Conservation (phyloP, 2,329 filamentous ascomycete species). For the Diaporthe caulivora region DNA sequence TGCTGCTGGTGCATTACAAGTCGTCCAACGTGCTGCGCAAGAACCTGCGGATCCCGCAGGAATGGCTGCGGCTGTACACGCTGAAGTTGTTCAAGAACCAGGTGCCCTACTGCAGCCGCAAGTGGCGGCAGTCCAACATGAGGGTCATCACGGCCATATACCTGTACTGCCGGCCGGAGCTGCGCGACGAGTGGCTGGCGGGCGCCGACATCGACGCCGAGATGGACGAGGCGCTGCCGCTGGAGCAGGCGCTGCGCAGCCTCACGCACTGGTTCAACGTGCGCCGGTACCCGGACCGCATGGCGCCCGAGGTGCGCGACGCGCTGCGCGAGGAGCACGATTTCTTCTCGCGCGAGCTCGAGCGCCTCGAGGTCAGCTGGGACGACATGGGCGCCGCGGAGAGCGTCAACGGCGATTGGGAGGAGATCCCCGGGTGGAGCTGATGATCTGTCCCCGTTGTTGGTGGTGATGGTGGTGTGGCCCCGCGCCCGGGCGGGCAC, state of each 20-base stretch:
- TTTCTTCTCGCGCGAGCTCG: constrained; percentile 83
- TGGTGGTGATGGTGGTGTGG: not conserved
- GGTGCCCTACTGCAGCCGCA: constrained; percentile 96
- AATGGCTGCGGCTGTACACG: constrained; percentile 89
- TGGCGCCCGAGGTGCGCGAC: constrained; percentile 70
- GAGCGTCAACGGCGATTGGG: constrained; percentile 46
- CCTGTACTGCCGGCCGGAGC: constrained; percentile 89
- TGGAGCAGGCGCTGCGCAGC: constrained; percentile 90
- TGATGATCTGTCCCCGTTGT: not conserved
- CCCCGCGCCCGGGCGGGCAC: not conserved
- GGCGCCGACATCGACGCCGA: constrained; percentile 93
- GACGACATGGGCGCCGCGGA: constrained; percentile 54
- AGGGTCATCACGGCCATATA: constrained; percentile 98
- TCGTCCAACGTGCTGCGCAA: constrained; percentile 93
- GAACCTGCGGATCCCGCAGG: constrained; percentile 89
- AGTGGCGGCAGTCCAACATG: constrained; percentile 99
- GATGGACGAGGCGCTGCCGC: constrained; percentile 90
- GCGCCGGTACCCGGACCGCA: constrained; percentile 82
- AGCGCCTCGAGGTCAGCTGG: constrained; percentile 74
- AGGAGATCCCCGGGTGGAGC: constrained; percentile 38
- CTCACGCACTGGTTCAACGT: constrained; percentile 97
- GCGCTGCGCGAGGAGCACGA: constrained; percentile 80
- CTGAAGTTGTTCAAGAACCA: constrained; percentile 99
- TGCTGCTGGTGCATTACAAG: constrained; percentile 96
- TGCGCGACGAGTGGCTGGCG: constrained; percentile 94